phyloP scores from a whole-genome alignment of 306 rosid genomes.

The Prunus padus region DNA sequence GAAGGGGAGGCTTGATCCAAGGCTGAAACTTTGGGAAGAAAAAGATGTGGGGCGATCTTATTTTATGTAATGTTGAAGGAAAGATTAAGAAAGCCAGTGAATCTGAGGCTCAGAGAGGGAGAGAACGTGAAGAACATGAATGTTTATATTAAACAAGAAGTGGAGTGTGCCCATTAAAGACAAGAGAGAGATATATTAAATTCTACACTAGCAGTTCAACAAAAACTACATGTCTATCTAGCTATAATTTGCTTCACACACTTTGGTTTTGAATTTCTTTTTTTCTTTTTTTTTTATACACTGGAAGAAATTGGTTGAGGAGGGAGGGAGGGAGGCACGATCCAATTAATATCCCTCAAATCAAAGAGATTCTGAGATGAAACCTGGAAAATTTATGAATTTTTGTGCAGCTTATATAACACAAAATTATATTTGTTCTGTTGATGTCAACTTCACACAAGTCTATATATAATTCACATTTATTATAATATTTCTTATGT shows the following conservation, averaged over 20 bases:
- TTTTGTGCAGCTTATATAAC: too few relatives aligned
- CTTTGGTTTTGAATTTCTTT: not conserved
- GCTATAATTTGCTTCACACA: constrained; percentile 5
- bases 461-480: too few relatives aligned
- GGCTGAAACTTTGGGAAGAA: constrained; percentile 6
- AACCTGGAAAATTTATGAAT: too few relatives aligned
- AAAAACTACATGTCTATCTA: not conserved
- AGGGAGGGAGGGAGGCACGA: not conserved
- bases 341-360: not conserved
- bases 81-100: not conserved
- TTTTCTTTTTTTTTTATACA: not conserved
- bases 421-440: too few relatives aligned
- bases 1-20: not conserved
- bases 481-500: too few relatives aligned
- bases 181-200: not conserved
- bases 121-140: constrained; percentile 26
- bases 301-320: constrained; percentile 2
- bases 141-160: not conserved
- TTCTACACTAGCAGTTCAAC: not conserved
- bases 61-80: constrained; percentile 7
- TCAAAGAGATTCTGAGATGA: not conserved
- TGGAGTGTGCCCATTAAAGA: not conserved
- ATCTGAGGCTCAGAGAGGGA: not conserved
- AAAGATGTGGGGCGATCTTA: constrained; percentile 33
- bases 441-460: too few relatives aligned